These are phyloP conservation scores for Verticillium albo-atrum DNA, from an alignment of 2,329 filamentous ascomycete genomes.

Conservation along the genomic window DNA sequence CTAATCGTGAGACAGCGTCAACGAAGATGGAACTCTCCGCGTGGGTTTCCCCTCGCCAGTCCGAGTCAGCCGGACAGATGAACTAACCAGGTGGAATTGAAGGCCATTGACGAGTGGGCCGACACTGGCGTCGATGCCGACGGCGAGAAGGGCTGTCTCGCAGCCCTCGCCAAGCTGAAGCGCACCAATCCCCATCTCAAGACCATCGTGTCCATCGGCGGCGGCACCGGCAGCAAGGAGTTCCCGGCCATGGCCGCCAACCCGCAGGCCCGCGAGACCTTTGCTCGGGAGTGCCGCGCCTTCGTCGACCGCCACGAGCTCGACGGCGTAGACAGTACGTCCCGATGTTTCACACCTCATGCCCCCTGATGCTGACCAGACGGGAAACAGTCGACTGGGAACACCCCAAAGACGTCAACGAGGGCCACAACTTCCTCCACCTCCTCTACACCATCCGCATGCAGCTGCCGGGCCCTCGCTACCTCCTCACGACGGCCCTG, in stretches of 20 bases:
- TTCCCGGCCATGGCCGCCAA: constrained; percentile 54
- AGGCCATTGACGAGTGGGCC: constrained; percentile 57
- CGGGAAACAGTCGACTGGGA: constrained; percentile 60
- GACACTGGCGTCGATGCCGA: constrained; percentile 57
- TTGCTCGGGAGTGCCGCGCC: constrained; percentile 47
- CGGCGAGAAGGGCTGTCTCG: constrained; percentile 54
- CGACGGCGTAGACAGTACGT: constrained; percentile 64
- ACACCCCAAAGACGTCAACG: constrained; percentile 48
- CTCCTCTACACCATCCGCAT: constrained; percentile 52
- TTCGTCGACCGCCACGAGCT: constrained; percentile 54
- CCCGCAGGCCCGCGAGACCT: constrained; percentile 40
- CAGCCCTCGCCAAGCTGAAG: constrained; percentile 56
- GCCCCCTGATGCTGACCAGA: neutral
- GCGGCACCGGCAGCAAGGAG: constrained; percentile 56
- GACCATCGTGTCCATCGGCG: constrained; percentile 61
- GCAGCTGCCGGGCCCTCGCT: constrained; percentile 49
- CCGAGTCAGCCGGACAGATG: neutral
- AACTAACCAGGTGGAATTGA: neutral
- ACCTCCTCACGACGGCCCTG: constrained; percentile 57
- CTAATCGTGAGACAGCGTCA: constrained; percentile 21
- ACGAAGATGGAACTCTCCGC: constrained; percentile 30
- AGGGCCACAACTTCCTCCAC: constrained; percentile 54
- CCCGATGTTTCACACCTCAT: no score
- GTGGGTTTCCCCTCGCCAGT: constrained; percentile 21
- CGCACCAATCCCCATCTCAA: constrained; percentile 49